Evolutionary conservation across 441 rosid species (phyloP), one percentile per base, ranked within the genome.

Genomic region (Gossypium davidsonii): DNA sequence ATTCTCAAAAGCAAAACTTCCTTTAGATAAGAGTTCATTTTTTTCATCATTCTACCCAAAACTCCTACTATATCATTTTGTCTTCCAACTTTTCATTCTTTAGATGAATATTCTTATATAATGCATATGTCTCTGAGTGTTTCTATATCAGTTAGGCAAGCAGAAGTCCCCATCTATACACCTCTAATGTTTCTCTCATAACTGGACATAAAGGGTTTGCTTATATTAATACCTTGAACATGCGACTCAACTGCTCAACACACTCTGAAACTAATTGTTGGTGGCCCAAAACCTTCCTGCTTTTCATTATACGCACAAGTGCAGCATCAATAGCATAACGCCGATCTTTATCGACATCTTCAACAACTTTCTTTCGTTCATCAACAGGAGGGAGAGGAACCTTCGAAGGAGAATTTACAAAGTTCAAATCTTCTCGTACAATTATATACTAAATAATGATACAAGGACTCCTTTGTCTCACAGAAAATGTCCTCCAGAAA

Each of bases 251-350:
- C 74, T 91, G 99, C 85, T 90, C 97, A 1, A 96, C 97, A 64
- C 98, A 93, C 81, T 89, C 97, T 6, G 83, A 79, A 46, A 93
- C 97, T 57, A 96, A 79, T 12, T 87, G 96, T 67, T 89, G 99
- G 77, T 96, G 91, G 48, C 94, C 91, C 85, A 91, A 79, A 34
- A 89, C 86, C 74, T 96, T 90, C 76, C 97, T 76, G 65, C 94
- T 86, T 87, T 96, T 96, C 99, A 96, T 93, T 72, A 96, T 93
- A 48, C 99, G 94, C n/a, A 96, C 99, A 59, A 96, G 86, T 34
- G 99, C 91, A 48, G 99, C 99, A 79, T 96, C 99, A 73, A 93
- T 88, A 0, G 97, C 98, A 76, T 89, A 91, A 31, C 96, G 87
- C 44, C 98, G 83, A 80, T 89, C 98, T 82, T 91, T 92, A 71